Conservation (phyloP, 2,329 filamentous ascomycete genomes). For the Ophiostoma novo-ulmi region DNA sequence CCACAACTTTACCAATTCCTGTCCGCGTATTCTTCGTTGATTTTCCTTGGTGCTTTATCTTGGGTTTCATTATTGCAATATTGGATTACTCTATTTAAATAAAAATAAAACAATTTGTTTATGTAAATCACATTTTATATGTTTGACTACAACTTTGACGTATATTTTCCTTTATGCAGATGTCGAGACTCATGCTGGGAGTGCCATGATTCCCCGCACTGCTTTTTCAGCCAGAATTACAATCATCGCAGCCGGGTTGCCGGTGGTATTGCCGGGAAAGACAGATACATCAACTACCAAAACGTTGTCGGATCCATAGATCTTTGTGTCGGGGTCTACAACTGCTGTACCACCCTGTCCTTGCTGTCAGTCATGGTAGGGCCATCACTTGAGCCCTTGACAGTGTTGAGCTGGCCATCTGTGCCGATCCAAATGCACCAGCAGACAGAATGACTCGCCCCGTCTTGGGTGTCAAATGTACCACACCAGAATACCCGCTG, state of each 20-base stretch:
- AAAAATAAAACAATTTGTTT: too few relatives aligned
- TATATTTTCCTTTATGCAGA: background rate
- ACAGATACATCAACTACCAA: background rate
- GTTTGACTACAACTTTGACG: too few relatives aligned
- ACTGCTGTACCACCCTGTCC: constrained; percentile 51
- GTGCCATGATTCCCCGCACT: background rate
- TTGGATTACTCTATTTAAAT: too few relatives aligned
- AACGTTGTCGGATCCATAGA: constrained; percentile 62
- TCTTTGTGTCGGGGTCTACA: constrained; percentile 58
- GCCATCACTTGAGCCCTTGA: constrained; percentile 43
- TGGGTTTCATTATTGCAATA: too few relatives aligned
- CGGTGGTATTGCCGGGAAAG: background rate
- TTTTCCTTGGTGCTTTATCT: too few relatives aligned
- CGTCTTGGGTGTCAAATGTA: constrained; percentile 41
- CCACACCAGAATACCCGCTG: constrained; percentile 53
- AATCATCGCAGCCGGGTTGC: background rate
- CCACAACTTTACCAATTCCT: too few relatives aligned
- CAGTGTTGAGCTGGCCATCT: constrained; percentile 51
- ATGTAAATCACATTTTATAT: too few relatives aligned
- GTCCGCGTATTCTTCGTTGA: too few relatives aligned
- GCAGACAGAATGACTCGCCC: constrained; percentile 65
- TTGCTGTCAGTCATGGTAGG: constrained; percentile 46
- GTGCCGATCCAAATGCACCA: constrained; percentile 63
- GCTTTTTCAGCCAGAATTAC: background rate
- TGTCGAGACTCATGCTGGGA: background rate